A percentile compares a stretch with the other conserved stretches of the same genome.
Evolutionary conservation across 2,329 filamentous ascomycete species (phyloP).

Genomic region (Trichoderma sp.): DNA sequence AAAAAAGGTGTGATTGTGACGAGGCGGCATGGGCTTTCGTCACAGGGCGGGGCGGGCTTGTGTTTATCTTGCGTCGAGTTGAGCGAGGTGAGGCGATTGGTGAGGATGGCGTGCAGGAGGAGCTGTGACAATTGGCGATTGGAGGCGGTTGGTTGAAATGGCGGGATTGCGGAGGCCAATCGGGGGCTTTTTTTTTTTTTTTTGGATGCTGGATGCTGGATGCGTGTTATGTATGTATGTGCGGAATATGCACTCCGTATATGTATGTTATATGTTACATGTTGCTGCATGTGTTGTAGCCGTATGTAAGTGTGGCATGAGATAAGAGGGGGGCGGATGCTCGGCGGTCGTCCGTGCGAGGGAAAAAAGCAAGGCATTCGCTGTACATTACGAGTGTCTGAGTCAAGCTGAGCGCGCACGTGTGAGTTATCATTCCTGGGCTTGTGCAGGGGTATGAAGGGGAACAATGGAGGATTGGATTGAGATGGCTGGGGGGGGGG

Average conservation of each 20-base stretch:
- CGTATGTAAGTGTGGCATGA: neutral
- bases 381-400: neutral
- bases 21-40: neutral
- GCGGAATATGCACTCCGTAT: too few relatives aligned
- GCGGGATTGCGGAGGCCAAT: neutral
- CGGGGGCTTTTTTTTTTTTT: neutral
- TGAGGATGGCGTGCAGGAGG: slow-evolving; percentile 6
- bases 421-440: neutral
- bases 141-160: neutral
- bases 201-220: neutral
- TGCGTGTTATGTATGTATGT: neutral
- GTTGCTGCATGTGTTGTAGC: neutral
- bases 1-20: neutral
- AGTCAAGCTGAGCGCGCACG: neutral
- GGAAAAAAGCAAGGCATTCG: neutral
- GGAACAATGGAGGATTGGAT: neutral
- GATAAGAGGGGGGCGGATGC: neutral
- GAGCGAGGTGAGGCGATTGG: neutral
- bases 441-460: neutral
- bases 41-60: neutral
- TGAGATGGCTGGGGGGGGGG: too few relatives aligned
- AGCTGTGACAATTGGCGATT: neutral
- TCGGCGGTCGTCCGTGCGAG: neutral
- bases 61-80: neutral
- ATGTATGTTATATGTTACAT: neutral